Conservation (phyloP, 345 rosid species). For the Rhizophora mangle region DNA sequence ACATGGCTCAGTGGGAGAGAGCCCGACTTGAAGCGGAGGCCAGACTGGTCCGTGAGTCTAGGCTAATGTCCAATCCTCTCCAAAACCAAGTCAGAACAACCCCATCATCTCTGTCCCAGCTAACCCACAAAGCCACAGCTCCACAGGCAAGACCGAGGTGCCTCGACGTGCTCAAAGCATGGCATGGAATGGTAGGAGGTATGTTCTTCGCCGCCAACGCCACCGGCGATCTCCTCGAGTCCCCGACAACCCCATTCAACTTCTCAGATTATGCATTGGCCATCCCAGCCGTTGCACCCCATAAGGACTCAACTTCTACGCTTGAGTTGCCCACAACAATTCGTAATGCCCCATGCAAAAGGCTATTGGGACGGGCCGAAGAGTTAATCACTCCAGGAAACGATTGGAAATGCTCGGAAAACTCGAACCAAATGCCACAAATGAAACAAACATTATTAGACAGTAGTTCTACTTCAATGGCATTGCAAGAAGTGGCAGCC, state of each 20-base stretch:
- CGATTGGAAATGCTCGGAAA: constrained; percentile 7
- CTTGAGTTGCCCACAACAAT: background rate
- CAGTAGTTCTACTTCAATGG: background rate
- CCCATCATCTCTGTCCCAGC: background rate
- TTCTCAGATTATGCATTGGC: constrained; percentile 18
- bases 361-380: background rate
- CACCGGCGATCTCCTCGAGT: constrained; percentile 22
- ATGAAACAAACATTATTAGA: constrained; percentile 6
- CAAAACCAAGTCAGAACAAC: constrained; percentile 2
- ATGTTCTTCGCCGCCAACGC: constrained; percentile 18
- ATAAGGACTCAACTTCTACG: too few relatives aligned
- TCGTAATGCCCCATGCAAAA: background rate
- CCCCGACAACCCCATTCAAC: constrained; percentile 33
- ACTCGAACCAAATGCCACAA: constrained; percentile 4
- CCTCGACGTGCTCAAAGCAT: constrained; percentile 45
- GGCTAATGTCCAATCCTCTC: background rate
- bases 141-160: constrained; percentile 30
- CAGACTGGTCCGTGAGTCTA: constrained; percentile 17
- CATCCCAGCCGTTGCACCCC: constrained; percentile 5
- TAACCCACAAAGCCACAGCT: too few relatives aligned
- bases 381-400: constrained; percentile 3
- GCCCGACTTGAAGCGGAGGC: constrained; percentile 39
- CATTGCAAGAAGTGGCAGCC: constrained; percentile 15
- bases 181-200: constrained; percentile 37
- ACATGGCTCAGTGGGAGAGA: constrained; percentile 43